Evolutionary conservation across 1,284 basidiomycete genomes (phyloP).

Genomic region (Moesziomyces antarcticus): DNA sequence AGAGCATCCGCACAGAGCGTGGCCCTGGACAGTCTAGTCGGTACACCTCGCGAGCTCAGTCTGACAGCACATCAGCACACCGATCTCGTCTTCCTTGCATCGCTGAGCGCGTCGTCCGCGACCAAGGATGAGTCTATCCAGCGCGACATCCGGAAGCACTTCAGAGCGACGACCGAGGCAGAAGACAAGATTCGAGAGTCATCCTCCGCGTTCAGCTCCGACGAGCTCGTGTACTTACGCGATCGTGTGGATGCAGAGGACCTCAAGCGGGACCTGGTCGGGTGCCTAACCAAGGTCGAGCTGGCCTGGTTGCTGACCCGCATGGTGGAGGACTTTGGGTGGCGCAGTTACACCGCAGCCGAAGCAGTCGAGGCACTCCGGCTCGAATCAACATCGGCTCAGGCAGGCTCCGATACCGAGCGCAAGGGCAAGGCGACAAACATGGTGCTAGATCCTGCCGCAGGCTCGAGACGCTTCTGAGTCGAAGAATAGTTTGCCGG

Average conservation of each 20-base stretch:
- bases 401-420: constrained; percentile 8
- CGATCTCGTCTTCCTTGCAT: constrained; percentile 22
- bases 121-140: not conserved
- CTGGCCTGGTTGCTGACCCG: constrained; percentile 18
- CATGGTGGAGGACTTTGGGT: constrained; percentile 26
- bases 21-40: not conserved
- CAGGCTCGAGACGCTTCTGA: constrained; percentile 32
- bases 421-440: constrained; percentile 27
- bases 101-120: constrained; percentile 5
- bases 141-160: constrained; percentile 12
- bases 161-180: constrained; percentile 12
- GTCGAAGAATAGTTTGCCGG: no score
- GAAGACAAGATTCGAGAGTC: constrained; percentile 31
- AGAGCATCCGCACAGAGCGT: not conserved
- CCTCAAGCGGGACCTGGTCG: not conserved
- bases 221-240: constrained; percentile 12
- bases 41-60: constrained; percentile 1
- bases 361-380: constrained; percentile 19
- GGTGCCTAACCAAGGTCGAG: constrained; percentile 19
- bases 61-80: constrained; percentile 32
- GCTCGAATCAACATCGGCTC: constrained; percentile 20
- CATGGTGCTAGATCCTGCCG: constrained; percentile 25
- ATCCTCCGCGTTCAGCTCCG: constrained; percentile 8
- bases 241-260: not conserved
- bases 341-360: constrained; percentile 12